A percentile compares a stretch with the other conserved stretches of the same genome.
These are phyloP conservation scores for Furcasterigmium sp. DNA, from an alignment of 2,329 filamentous ascomycete genomes.

Conservation along the genomic window DNA sequence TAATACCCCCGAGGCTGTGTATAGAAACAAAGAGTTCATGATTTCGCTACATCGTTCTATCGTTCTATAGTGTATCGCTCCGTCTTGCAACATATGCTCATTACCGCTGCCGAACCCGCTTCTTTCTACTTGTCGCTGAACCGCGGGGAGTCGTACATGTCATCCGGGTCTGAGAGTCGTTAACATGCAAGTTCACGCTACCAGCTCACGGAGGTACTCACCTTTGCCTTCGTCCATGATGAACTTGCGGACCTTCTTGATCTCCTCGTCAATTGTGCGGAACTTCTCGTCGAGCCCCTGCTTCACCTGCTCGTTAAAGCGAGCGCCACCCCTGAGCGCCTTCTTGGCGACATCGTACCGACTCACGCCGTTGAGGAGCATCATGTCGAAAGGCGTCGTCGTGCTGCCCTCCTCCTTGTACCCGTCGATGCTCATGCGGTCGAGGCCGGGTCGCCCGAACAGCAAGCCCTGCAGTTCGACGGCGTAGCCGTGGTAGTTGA, in stretches of 20 bases:
- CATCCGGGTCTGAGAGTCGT: conserved; percentile 45
- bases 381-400: conserved; percentile 66
- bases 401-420: conserved; percentile 63
- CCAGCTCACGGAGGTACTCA: conserved; percentile 21
- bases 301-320: conserved; percentile 40
- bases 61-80: too few species aligned
- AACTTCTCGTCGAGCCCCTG: conserved; percentile 37
- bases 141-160: conserved; percentile 38
- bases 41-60: too few species aligned
- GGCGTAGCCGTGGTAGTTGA: conserved; percentile 65
- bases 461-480: conserved; percentile 56
- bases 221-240: conserved; percentile 48
- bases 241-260: conserved; percentile 44
- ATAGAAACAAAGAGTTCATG: too few species aligned
- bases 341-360: conserved; percentile 53
- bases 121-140: too few species aligned
- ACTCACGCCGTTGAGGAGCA: conserved; percentile 56
- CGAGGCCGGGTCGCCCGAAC: conserved; percentile 48
- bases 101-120: too few species aligned
- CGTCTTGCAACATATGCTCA: too few species aligned
- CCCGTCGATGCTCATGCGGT: conserved; percentile 49
- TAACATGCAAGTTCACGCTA: conserved; percentile 4
- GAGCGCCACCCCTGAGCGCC: conserved; percentile 43
- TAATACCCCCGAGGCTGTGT: too few species aligned
- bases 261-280: conserved; percentile 40